These are phyloP conservation scores for Tricholoma saponaceum DNA, from an alignment of 768 basidiomycete species.

Conservation along the genomic window DNA sequence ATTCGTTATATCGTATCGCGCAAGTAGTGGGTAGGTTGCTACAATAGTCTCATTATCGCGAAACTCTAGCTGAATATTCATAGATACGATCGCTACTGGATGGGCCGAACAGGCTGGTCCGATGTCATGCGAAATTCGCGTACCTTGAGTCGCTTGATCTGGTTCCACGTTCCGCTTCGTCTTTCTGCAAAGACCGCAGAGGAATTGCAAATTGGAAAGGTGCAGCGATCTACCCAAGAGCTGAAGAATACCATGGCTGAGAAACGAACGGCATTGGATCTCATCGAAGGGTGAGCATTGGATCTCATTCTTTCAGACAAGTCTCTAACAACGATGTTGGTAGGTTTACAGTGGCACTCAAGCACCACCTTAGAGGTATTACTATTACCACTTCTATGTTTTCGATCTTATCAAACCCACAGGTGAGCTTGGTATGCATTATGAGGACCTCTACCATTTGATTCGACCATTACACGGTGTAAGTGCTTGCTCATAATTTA, in stretches of 20 bases:
- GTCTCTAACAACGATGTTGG: background rate
- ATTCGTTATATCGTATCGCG: constrained; percentile 66
- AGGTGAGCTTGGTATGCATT: constrained; percentile 60
- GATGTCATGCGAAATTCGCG: constrained; percentile 50
- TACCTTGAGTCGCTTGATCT: constrained; percentile 49
- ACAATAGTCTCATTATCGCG: background rate
- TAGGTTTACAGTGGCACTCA: constrained; percentile 53
- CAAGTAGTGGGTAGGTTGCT: constrained; percentile 47
- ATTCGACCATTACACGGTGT: constrained; percentile 56
- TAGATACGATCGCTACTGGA: constrained; percentile 64
- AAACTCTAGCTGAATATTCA: background rate
- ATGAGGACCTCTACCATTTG: constrained; percentile 57
- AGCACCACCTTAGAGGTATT: constrained; percentile 58
- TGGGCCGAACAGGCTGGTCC: constrained; percentile 52
- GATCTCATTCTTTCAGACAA: background rate
- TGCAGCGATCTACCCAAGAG: constrained; percentile 36
- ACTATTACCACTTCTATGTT: background rate
- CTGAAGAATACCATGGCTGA: constrained; percentile 52
- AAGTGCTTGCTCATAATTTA: background rate
- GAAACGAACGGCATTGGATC: constrained; percentile 55
- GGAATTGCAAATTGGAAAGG: constrained; percentile 27
- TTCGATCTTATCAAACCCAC: background rate
- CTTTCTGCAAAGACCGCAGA: constrained; percentile 35
- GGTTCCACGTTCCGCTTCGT: constrained; percentile 58
- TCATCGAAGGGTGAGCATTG: constrained; percentile 48